Evolutionary conservation across 1,139 yeast genomes (phyloP).

Genomic region (Pichia sp.): DNA sequence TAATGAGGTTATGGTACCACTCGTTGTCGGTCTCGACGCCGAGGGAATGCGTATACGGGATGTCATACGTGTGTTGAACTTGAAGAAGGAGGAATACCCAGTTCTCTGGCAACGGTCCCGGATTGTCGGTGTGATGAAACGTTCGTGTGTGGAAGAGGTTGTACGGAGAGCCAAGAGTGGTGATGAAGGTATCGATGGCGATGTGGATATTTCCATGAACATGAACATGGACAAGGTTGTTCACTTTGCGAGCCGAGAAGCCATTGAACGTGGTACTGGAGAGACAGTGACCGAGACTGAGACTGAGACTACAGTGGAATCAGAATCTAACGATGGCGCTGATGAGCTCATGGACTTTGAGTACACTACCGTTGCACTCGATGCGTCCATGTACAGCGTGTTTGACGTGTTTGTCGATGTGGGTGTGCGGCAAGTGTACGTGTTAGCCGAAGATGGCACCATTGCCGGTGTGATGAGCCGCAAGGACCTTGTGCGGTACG

Average conservation of each 20-base stretch:
- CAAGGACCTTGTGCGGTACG: constrained; percentile 59
- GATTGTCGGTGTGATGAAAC: constrained; percentile 7
- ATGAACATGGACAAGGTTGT: constrained; percentile 18
- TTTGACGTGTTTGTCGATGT: constrained; percentile 66
- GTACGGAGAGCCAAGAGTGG: no score
- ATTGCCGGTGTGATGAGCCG: constrained; percentile 59
- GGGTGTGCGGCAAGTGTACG: constrained; percentile 73
- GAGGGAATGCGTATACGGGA: constrained; percentile 4
- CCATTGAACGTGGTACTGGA: no score
- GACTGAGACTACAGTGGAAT: no score
- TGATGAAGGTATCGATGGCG: constrained; percentile 10
- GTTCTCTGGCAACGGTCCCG: constrained; percentile 1
- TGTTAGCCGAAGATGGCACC: constrained; percentile 44
- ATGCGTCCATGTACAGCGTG: constrained; percentile 54
- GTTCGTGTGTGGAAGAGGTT: not conserved
- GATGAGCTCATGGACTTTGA: constrained; percentile 45
- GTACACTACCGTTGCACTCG: constrained; percentile 54
- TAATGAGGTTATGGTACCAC: constrained; percentile 57
- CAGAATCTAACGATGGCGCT: no score
- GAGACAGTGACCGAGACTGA: constrained; percentile 11
- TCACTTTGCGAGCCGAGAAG: no score
- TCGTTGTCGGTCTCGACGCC: constrained; percentile 37
- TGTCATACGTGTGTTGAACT: constrained; percentile 1
- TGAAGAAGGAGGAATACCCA: constrained; percentile 9
- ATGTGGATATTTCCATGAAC: constrained; percentile 12